Evolutionary conservation across 352 stramenopile species (phyloP).

Genomic region (Pythium rhizo-oryzae): DNA sequence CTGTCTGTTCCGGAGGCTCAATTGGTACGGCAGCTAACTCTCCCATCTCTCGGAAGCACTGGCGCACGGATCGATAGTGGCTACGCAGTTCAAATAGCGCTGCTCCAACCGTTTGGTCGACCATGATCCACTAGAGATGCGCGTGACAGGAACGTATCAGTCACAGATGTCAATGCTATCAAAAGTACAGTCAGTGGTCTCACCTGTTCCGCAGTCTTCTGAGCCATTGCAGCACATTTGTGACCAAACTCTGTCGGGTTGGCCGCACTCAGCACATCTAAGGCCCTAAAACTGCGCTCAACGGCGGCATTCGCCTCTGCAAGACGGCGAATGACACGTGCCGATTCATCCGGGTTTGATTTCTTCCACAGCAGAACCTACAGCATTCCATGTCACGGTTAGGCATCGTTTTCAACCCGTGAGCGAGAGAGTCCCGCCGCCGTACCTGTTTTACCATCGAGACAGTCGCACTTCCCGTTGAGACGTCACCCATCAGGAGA

Average conservation of each 20-base stretch:
- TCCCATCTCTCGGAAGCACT: conserved; percentile 91
- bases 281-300: conserved; percentile 26
- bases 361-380: conserved; percentile 44
- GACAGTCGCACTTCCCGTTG: conserved; percentile 90
- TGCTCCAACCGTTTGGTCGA: conserved; percentile 38
- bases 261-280: conserved; percentile 14
- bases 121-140: conserved; percentile 42
- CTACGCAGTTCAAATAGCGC: conserved; percentile 61
- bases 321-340: conserved; percentile 39
- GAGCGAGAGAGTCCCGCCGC: neutral
- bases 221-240: conserved; percentile 11
- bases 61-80: conserved; percentile 79
- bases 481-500: conserved; percentile 96
- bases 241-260: neutral
- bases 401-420: neutral
- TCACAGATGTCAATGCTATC: neutral
- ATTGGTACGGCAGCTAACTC: conserved; percentile 89
- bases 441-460: conserved; percentile 82
- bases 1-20: conserved; percentile 92
- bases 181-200: neutral
- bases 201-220: conserved; percentile 16
- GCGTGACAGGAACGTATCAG: neutral
- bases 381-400: conserved; percentile 24
- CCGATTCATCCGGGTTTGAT: conserved; percentile 34
- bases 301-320: conserved; percentile 42